Evolutionary conservation across 768 basidiomycete genomes (phyloP).

Genomic region (Podaxis sp.): DNA sequence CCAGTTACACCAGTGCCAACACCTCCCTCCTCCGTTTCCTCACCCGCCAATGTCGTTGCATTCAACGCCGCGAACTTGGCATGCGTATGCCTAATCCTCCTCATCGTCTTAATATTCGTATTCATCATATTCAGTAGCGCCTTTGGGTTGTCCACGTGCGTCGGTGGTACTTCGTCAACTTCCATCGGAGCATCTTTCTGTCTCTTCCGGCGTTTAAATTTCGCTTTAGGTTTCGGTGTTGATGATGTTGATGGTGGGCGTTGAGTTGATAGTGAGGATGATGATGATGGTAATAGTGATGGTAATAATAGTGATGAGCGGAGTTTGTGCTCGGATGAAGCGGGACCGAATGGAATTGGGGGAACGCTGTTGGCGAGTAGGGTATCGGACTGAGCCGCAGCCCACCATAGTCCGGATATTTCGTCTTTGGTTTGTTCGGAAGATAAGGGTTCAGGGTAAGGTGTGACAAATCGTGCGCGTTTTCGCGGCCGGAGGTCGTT

Average conservation of each 20-base stretch:
- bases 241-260: background rate
- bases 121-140: conserved; percentile 71
- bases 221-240: conserved; percentile 9
- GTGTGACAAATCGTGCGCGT: conserved; percentile 47
- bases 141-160: conserved; percentile 27
- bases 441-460: conserved; percentile 29
- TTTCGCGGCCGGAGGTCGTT: conserved; percentile 55
- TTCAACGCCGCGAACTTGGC: conserved; percentile 61
- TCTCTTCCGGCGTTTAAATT: conserved; percentile 13
- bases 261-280: background rate
- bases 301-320: background rate
- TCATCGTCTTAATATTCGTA: conserved; percentile 69
- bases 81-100: conserved; percentile 69
- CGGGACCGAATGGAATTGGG: conserved; percentile 37
- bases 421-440: conserved; percentile 34
- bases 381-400: conserved; percentile 56
- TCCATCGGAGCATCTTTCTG: background rate
- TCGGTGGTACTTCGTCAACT: conserved; percentile 3
- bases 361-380: conserved; percentile 66
- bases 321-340: conserved; percentile 23
- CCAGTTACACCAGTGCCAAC: conserved; percentile 21
- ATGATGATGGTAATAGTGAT: background rate
- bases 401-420: conserved; percentile 68
- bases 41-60: conserved; percentile 24
- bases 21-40: conserved; percentile 33